Evolutionary conservation across 1,284 basidiomycete species (phyloP).

Genomic region (Tranzscheliella williamsii): DNA sequence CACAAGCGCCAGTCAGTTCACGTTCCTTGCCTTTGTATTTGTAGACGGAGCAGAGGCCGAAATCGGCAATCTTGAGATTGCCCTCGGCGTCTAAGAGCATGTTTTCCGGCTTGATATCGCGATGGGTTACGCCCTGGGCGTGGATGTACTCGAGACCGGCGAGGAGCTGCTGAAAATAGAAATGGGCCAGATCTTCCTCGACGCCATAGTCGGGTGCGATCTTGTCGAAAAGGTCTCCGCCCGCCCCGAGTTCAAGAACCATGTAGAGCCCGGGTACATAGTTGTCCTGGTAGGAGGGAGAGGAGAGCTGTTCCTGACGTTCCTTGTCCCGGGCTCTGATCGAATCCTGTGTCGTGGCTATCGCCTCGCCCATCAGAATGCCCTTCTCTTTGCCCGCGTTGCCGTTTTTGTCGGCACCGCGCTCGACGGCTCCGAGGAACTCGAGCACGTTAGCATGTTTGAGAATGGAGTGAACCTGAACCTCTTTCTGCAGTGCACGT

Average conservation of each 20-base stretch:
- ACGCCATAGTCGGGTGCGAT: conserved; percentile 86
- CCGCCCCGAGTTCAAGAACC: conserved; percentile 85
- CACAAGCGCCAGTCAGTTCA: conserved; percentile 67
- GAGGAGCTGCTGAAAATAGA: conserved; percentile 88
- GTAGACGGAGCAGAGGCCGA: conserved; percentile 90
- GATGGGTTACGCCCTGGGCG: conserved; percentile 66
- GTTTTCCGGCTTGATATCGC: conserved; percentile 64
- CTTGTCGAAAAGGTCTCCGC: conserved; percentile 97
- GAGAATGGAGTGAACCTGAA: conserved; percentile 81
- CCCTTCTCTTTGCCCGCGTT: conserved; percentile 33
- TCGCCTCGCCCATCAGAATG: conserved; percentile 38
- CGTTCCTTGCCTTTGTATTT: conserved; percentile 80
- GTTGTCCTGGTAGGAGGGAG: conserved; percentile 37
- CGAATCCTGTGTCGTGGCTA: conserved; percentile 65
- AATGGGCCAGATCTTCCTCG: conserved; percentile 82
- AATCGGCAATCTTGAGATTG: conserved; percentile 86
- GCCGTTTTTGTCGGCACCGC: conserved; percentile 30
- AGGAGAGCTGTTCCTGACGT: conserved; percentile 26
- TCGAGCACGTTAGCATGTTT: conserved; percentile 83
- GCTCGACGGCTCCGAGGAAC: conserved; percentile 71
- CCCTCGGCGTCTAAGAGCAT: conserved; percentile 65
- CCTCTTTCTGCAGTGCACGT: conserved; percentile 73
- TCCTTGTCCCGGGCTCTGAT: conserved; percentile 59
- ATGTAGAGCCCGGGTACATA: conserved; percentile 74
- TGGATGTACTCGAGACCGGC: conserved; percentile 78